phyloP scores from a whole-genome alignment of 2,329 filamentous ascomycete species.

The Pseudocercospora vitis region DNA sequence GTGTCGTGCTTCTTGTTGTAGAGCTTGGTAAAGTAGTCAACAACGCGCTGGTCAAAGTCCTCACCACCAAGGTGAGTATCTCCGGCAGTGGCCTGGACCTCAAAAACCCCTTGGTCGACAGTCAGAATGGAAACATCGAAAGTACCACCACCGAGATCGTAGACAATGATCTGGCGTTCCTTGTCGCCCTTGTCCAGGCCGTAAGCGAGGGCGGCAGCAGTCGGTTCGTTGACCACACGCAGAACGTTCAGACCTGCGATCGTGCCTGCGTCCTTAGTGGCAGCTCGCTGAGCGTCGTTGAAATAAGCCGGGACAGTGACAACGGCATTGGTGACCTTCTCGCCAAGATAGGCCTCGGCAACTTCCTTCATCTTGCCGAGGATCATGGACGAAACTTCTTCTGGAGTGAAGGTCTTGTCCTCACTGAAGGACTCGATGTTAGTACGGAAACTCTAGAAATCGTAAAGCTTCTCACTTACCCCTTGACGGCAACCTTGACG shows the following conservation, averaged over 20 bases:
- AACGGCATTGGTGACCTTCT: slow-evolving; percentile 90
- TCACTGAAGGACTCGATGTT: slow-evolving; percentile 28
- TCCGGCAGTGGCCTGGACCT: slow-evolving; percentile 99
- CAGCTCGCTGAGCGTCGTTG: slow-evolving; percentile 97
- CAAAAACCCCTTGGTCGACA: slow-evolving; percentile 96
- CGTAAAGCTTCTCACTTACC: slow-evolving; percentile 36
- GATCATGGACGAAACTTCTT: slow-evolving; percentile 80
- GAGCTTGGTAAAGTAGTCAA: slow-evolving; percentile 91
- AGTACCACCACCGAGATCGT: slow-evolving; percentile 97
- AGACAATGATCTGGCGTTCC: slow-evolving; percentile 88
- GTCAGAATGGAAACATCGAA: slow-evolving; percentile 98
- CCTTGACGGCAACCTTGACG: slow-evolving; percentile 71
- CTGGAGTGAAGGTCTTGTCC: slow-evolving; percentile 75
- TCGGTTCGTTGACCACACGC: slow-evolving; percentile 97
- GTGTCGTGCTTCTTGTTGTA: slow-evolving; percentile 99
- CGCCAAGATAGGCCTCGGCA: slow-evolving; percentile 86
- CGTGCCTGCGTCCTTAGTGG: slow-evolving; percentile 96
- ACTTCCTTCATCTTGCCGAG: slow-evolving; percentile 94
- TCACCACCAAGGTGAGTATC: slow-evolving; percentile 98
- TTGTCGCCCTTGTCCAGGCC: slow-evolving; percentile 90
- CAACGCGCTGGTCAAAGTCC: slow-evolving; percentile 97
- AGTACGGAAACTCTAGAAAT: not conserved
- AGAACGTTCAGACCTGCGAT: slow-evolving; percentile 95
- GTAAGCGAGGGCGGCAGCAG: slow-evolving; percentile 91
- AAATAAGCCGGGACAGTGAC: slow-evolving; percentile 98